These are phyloP conservation scores for Deuterostichococcus epilithicus DNA, from an alignment of 139 green algal species.

Conservation along the genomic window DNA sequence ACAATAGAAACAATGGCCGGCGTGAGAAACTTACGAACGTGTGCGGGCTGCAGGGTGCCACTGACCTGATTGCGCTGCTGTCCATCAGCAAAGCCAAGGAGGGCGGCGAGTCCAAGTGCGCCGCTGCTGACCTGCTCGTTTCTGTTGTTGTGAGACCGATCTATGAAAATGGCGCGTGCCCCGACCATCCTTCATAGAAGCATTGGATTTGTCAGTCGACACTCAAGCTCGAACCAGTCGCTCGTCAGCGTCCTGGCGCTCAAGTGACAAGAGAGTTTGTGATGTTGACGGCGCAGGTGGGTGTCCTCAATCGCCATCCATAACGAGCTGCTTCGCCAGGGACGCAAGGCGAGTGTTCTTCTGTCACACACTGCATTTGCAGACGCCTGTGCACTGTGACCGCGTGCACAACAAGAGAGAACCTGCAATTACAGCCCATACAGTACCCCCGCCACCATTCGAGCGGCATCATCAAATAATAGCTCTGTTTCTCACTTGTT, in stretches of 20 bases:
- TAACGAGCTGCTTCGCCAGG: not conserved
- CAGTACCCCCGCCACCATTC: not conserved
- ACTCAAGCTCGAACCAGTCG: no score
- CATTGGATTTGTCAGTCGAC: no score
- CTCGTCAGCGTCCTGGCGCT: no score
- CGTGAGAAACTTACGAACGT: no score
- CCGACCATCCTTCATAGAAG: no score
- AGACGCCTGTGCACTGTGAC: not conserved
- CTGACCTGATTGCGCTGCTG: conserved; percentile 18
- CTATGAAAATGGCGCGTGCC: no score
- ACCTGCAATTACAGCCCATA: not conserved
- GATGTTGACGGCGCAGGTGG: no score
- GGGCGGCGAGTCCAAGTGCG: conserved; percentile 21
- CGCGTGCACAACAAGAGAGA: not conserved
- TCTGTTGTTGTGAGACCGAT: no score
- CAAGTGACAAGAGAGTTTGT: no score
- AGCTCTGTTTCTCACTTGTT: no score
- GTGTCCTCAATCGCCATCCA: conserved; percentile 21
- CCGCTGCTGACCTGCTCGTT: no score
- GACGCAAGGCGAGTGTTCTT: not conserved
- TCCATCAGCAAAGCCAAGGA: conserved; percentile 15
- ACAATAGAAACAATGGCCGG: no score
- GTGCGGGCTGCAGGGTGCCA: conserved; percentile 5
- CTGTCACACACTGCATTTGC: not conserved
- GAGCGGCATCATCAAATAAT: not conserved